A percentile compares a stretch with the other conserved stretches of the same genome.
Conservation (phyloP, 169 alveolate genomes). For the Eimeria falciformis region DNA sequence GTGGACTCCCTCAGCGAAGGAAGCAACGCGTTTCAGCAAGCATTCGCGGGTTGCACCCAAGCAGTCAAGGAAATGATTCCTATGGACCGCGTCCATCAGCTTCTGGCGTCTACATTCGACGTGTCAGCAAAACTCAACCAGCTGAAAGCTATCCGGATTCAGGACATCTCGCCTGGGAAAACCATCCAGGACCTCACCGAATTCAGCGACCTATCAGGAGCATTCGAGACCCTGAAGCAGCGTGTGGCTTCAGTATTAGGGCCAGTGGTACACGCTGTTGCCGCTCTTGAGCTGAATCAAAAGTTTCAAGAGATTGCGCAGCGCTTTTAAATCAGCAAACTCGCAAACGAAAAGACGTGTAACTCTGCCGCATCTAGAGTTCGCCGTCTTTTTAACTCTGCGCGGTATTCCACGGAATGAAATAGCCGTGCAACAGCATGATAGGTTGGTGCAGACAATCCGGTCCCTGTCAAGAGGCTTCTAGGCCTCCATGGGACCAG, state of each 20-base stretch:
- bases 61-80: constrained; percentile 45
- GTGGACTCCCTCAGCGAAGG: constrained; percentile 40
- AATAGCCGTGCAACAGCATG: too few species aligned
- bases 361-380: too few species aligned
- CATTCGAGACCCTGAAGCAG: constrained; percentile 34
- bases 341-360: too few species aligned
- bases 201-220: constrained; percentile 58
- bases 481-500: too few species aligned
- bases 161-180: constrained; percentile 56
- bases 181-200: constrained; percentile 43
- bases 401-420: too few species aligned
- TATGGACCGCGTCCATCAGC: constrained; percentile 39
- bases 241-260: constrained; percentile 32
- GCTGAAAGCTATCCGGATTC: constrained; percentile 57
- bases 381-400: too few species aligned
- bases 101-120: constrained; percentile 56
- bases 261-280: constrained; percentile 56
- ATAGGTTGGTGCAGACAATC: too few species aligned
- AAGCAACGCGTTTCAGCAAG: constrained; percentile 6
- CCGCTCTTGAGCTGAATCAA: constrained; percentile 31
- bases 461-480: too few species aligned
- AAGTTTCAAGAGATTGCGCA: constrained; percentile 41
- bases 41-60: constrained; percentile 21
- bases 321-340: neutral
- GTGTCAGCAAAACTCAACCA: constrained; percentile 55